Base-by-base conservation (phyloP, 1,284 basidiomycete species). In the Apiotrichum siamense region DNA sequence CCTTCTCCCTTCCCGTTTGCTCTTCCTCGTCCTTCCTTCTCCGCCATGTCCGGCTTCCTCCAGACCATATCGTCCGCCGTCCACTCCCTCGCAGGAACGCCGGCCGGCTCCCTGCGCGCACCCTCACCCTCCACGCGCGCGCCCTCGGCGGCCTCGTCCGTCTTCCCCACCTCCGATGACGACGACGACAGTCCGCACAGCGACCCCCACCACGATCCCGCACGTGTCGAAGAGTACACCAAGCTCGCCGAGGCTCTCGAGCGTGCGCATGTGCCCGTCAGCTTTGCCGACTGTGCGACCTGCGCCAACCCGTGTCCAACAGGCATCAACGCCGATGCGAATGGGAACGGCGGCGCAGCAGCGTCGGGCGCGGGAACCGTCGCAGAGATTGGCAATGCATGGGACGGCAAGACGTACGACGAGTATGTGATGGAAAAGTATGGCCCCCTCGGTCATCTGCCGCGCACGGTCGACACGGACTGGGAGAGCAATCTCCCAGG, bases 401-500 rank as follows among this genome's bases (percentile, higher is more conserved):
- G 64, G 59, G 60, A 64, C 21, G 67, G 65, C n/a, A 65, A 66
- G 58, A 50, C 52, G 5, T 72, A 65, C 44, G 57, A 60, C 24
- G 49, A 63, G 31, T 61, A 66, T 42, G 59, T 64, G n/a, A 38
- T 58, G 27, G 63, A 64, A 17, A 58, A 56, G 48, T 70, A 70
- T 47, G 69, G 70, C 81, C 86, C 83, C 51, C 84, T 89, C 61
- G 84, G 85, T 38, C 81, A 82, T 43, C 86, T 85, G 62, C 83
- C 87, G 21, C 71, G 72, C 18, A 80, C 79, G 46, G 84, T 91
- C 66, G 80, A 84, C 54, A 77, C 87, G 37, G 88, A 93, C 74
- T 83, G 81, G 77, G 83, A 85, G 46, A 81, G 81, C 15, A 81
- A 86, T 47, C 81, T 96, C 79, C 74, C 90, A 15, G 91, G 90